Evolutionary conservation across 257 asterid species (phyloP), one percentile per base, ranked within the genome.

Genomic region (Paraleonurus japonicus): DNA sequence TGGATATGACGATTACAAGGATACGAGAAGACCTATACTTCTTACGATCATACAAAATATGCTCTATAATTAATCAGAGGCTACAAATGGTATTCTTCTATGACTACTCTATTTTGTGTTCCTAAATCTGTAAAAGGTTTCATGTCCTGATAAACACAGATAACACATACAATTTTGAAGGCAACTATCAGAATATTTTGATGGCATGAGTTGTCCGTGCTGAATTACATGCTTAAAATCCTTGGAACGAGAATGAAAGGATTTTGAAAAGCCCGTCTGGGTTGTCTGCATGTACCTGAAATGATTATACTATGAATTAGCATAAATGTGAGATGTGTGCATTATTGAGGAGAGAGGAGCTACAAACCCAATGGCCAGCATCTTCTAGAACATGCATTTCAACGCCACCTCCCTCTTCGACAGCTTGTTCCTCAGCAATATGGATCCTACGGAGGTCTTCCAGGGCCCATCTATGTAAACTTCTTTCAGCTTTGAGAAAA

Each of bases 371-470:
- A 53, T 94, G 98, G 61, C 98, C 98, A 66, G 98, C 97, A 80
- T 91, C 98, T 84, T 94, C 98, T 8, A 94, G 92, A 62, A 91
- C 96, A 61, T 94, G 97, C 98, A 94, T 94, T 81, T 94, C 98
- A 66, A 94, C 96, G 65, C 97, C 98, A 8, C 91, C 98, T 78
- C 96, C 97, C 78, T 88, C 98, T 82, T 91, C 91, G 19, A 67
- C 87, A 48, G 98, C 98, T 84, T 90, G 97, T 80, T 86, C 92
- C 85, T 91, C 98, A 3, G 98, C 98, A 53, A 78, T 80, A 80
- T 94, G 98, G 81, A 94, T 94, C 79, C 98, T 85, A 53, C 55
- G 89, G 54, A 91, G 85, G 77, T 94, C 98, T 86, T 94, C 98
- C 53, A 85, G 81, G 24, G 97, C 98, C 98, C 98, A 94, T 73